phyloP scores from a whole-genome alignment of 179 eudicot species.

The Camellia oleifera region DNA sequence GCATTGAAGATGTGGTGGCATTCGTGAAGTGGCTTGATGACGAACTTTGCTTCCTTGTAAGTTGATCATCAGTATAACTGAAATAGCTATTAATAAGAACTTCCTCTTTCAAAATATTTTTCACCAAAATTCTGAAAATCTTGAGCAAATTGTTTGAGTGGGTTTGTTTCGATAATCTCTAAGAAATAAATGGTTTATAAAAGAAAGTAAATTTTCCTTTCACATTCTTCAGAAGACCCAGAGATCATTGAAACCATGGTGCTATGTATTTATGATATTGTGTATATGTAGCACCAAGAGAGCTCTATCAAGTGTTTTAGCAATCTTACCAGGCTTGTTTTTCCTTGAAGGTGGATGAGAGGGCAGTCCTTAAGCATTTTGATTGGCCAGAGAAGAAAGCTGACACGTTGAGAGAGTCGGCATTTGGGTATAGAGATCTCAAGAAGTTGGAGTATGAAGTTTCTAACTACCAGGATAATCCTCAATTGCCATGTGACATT shows the following conservation, averaged over 20 bases:
- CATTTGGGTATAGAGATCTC: conserved; percentile 74
- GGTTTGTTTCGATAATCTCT: not conserved
- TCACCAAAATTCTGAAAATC: not conserved
- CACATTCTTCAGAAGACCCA: not conserved
- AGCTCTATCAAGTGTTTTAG: not conserved
- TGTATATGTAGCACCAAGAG: not conserved
- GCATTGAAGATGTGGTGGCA: conserved; percentile 77
- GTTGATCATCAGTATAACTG: conserved; percentile 15
- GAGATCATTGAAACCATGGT: not conserved
- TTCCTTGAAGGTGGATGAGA: conserved; percentile 74
- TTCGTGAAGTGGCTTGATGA: conserved; percentile 97
- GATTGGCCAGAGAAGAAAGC: conserved; percentile 92
- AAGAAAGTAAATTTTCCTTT: not conserved
- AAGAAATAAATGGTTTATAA: not conserved
- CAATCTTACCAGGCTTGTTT: not conserved
- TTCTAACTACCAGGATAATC: conserved; percentile 47
- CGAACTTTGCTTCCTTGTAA: conserved; percentile 83
- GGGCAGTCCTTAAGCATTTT: conserved; percentile 88
- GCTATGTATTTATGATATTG: not conserved
- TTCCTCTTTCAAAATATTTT: not conserved
- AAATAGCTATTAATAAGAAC: too few relatives aligned
- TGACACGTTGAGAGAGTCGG: conserved; percentile 78
- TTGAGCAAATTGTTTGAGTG: not conserved
- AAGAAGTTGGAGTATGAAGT: conserved; percentile 72
- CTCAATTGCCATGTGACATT: conserved; percentile 59